Conservation (phyloP, 148 eudicot species). For the Tetragonia tetragonoides region DNA sequence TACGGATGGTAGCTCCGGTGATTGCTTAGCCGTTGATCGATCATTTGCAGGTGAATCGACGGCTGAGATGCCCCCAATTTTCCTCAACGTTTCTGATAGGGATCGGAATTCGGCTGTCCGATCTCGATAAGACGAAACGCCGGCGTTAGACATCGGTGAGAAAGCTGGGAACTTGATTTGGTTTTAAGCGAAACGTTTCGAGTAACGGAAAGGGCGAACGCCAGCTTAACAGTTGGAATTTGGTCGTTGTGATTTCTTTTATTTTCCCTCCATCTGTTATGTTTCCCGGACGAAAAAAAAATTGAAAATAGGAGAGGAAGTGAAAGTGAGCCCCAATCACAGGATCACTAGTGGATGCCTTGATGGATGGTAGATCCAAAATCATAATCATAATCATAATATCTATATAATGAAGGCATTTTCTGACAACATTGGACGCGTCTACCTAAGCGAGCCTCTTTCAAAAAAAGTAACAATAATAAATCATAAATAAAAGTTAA, state of each 20-base stretch:
- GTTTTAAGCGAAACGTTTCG: neutral
- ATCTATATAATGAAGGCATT: no score
- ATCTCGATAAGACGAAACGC: constrained; percentile 54
- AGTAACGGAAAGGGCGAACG: neutral
- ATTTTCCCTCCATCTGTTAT: constrained; percentile 18
- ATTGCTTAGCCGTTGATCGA: constrained; percentile 17
- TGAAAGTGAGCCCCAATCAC: no score
- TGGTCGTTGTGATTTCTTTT: constrained; percentile 14
- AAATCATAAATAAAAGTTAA: no score
- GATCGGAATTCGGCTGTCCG: constrained; percentile 81
- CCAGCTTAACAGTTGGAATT: constrained; percentile 1
- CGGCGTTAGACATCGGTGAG: constrained; percentile 45
- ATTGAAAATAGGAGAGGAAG: neutral
- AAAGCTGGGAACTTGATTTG: neutral
- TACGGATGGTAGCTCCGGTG: constrained; percentile 12
- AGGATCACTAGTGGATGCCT: no score
- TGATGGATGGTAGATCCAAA: no score
- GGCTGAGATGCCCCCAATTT: constrained; percentile 42
- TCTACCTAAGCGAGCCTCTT: no score
- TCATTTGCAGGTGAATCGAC: constrained; percentile 23
- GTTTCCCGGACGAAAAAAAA: neutral
- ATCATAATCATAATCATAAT: no score
- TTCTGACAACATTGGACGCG: no score
- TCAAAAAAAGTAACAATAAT: no score
- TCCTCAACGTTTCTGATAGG: constrained; percentile 49